Base-by-base conservation (phyloP, 2,329 filamentous ascomycete species). In the Lachnellula suecica region DNA sequence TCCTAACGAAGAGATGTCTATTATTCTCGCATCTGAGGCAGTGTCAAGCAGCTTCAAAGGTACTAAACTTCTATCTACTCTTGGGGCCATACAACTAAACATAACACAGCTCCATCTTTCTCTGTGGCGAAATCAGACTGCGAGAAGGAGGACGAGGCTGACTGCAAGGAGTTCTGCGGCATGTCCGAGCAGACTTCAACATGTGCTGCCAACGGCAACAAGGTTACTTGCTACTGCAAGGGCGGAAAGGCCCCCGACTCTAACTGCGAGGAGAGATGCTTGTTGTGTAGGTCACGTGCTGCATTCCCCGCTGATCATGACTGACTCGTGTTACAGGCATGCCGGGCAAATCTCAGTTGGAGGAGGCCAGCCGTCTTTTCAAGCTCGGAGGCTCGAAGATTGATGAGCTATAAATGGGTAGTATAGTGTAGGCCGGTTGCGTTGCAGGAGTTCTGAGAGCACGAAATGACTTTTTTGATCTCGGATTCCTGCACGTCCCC, bases 231-330 rank as follows among this genome's bases (percentile, higher is more conserved):
- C 38, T 58, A 41, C 19, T 58, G 56, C 44, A 58, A 58, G 48
- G 56, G 56, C 22, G 56, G 56, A 17, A 58, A 58, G 56, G 50
- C 7, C 4, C 13, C 35, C 38, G 53, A 52, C n/a, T 46, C 53
- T 8, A 58, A 58, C n/a, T 58, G 56, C 45, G 56, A 58, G 45
- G 56, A 58, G 47, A 56, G 56, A 46, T 58, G 56, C 44, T 44
- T 58, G 35, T 51, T 58, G 44, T 58, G 56, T 58, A 58, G 25
- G 56, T 58, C 56, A 56, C 51, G 56, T 56, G 53, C 10, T 1
- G 17, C 20, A 10, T 11, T 44, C 15, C 2, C 23, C 8, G 19
- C 2, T 25, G 22, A 27, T 9, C 31, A 17, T 42, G 9, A 3
- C 45, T 53, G 23, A 51, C 40, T 45, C 11, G 17, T 15, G 23